These are phyloP conservation scores for Corymbia maculata DNA, from an alignment of 345 rosid genomes.

Conservation along the genomic window DNA sequence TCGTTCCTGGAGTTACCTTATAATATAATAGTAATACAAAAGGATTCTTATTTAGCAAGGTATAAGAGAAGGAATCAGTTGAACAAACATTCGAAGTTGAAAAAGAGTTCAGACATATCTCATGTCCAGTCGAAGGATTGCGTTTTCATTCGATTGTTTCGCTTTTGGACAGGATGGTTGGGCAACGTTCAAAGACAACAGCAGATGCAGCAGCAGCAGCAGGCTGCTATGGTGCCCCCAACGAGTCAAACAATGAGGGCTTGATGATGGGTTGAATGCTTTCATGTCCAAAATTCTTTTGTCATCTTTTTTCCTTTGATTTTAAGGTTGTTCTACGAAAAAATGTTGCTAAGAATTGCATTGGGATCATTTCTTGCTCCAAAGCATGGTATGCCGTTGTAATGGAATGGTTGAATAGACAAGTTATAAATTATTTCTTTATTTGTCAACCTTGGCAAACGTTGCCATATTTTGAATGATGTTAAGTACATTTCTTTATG, in stretches of 20 bases:
- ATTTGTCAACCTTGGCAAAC: background rate
- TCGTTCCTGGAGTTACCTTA: background rate
- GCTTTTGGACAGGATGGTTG: slow-evolving; percentile 34
- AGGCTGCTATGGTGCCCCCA: slow-evolving; percentile 35
- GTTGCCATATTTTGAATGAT: background rate
- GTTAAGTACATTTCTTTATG: background rate
- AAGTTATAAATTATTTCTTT: background rate
- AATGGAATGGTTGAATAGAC: background rate
- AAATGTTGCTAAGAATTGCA: background rate
- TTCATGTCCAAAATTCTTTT: background rate
- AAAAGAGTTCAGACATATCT: background rate
- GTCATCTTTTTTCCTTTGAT: background rate
- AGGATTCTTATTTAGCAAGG: background rate
- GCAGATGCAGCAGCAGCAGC: slow-evolving; percentile 16
- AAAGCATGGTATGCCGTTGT: background rate
- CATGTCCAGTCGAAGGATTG: background rate
- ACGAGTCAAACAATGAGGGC: slow-evolving; percentile 33
- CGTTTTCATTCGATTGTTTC: background rate
- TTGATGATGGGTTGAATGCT: background rate
- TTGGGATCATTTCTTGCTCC: background rate
- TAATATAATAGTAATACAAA: background rate
- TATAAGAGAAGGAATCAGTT: background rate
- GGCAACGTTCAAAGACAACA: slow-evolving; percentile 20
- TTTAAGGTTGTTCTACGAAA: background rate
- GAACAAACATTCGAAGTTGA: background rate